Conservation (phyloP, 2,329 filamentous ascomycete genomes). For the Penicillium sp. region DNA sequence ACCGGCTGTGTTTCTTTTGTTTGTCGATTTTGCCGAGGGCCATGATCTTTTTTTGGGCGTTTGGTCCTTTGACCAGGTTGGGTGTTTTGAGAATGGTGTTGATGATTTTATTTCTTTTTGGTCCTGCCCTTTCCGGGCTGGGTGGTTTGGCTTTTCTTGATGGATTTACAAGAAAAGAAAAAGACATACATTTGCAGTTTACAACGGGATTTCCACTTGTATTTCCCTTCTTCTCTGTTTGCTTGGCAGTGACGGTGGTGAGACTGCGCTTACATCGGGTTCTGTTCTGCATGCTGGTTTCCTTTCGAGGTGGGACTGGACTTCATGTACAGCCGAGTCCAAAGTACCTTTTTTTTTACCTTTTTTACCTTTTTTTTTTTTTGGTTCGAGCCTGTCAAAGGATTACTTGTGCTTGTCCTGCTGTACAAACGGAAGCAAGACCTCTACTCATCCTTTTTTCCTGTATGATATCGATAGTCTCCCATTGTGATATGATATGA, state of each 20-base stretch:
- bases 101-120: neutral
- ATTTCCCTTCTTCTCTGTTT: neutral
- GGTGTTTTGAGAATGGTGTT: constrained; percentile 2
- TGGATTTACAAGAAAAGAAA: constrained; percentile 6
- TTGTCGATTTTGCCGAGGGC: neutral
- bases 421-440: neutral
- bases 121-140: neutral
- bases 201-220: neutral
- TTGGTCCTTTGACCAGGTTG: neutral
- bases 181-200: constrained; percentile 7
- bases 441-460: neutral
- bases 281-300: neutral
- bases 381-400: neutral
- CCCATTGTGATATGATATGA: neutral
- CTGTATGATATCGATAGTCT: neutral
- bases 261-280: no score
- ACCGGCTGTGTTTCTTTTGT: neutral
- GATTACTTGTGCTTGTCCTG: neutral
- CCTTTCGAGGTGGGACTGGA: neutral
- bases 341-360: neutral
- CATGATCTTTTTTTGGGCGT: neutral
- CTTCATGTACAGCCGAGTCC: neutral
- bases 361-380: no score
- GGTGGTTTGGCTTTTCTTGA: constrained; percentile 8
- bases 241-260: neutral